Evolutionary conservation across 805 yeast genomes (phyloP).

Genomic region (Clavispora carvajalis): DNA sequence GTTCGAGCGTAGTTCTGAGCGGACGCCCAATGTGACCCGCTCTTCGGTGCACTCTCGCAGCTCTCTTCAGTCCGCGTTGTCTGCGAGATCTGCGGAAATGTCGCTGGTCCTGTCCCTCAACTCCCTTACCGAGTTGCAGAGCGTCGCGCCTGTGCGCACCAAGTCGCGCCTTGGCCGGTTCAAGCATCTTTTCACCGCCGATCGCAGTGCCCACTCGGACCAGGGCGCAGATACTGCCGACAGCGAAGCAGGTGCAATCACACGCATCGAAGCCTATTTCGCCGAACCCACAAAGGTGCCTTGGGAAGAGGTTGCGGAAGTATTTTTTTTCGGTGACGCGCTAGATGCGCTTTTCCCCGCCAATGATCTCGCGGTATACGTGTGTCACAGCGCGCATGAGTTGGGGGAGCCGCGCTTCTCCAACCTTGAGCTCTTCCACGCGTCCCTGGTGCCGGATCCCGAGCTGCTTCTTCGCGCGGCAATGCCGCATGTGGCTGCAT

Average conservation of each 20-base stretch:
- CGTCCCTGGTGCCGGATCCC: constrained; percentile 1
- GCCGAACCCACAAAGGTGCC: constrained; percentile 1
- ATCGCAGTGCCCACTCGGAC: neutral
- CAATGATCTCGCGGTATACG: constrained; percentile 9
- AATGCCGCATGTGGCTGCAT: constrained; percentile 6
- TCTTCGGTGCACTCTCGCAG: neutral
- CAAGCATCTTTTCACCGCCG: neutral
- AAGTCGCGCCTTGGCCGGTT: neutral
- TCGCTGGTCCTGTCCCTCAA: neutral
- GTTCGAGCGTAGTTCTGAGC: no score
- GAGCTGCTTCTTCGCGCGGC: constrained; percentile 5
- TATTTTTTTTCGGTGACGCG: constrained; percentile 17
- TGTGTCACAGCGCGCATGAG: constrained; percentile 14
- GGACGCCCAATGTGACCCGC: no score
- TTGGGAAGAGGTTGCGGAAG: constrained; percentile 17
- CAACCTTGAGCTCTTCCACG: constrained; percentile 11
- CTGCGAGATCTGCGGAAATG: neutral
- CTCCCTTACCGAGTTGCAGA: neutral
- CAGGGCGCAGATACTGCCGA: neutral
- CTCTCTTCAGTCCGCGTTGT: neutral
- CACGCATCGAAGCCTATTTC: neutral
- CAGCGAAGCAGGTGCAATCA: neutral
- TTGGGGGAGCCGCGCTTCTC: constrained; percentile 17
- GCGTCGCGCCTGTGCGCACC: neutral
- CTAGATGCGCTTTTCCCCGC: constrained; percentile 9